A percentile compares a stretch with the other conserved stretches of the same genome.
Conservation (phyloP, 495 filamentous ascomycete genomes). For the Podospora sp. region DNA sequence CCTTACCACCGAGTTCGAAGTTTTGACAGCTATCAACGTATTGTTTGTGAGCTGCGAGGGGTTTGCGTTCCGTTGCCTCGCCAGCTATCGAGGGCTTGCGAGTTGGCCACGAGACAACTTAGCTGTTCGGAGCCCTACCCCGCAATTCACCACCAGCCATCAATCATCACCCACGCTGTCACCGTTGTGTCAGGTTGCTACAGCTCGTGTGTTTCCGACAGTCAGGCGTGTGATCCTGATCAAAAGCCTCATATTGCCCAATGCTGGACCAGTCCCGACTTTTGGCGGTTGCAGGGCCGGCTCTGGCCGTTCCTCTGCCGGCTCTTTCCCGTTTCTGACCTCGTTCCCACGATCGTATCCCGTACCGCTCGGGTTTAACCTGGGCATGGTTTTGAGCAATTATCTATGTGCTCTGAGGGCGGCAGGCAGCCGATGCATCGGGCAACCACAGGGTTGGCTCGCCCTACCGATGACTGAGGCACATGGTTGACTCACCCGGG, state of each 20-base stretch:
- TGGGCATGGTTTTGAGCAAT: neutral
- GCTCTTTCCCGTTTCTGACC: neutral
- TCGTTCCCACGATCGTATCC: neutral
- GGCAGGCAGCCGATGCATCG: neutral
- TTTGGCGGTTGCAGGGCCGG: slow-evolving; percentile 7
- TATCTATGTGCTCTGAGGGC: neutral
- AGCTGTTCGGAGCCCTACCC: slow-evolving; percentile 3
- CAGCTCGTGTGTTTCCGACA: neutral
- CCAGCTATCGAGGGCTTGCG: neutral
- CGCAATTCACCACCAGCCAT: slow-evolving; percentile 10
- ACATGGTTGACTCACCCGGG: slow-evolving; percentile 4
- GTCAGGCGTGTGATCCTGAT: neutral
- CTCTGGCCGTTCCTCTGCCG: neutral
- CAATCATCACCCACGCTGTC: neutral
- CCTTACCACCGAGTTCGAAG: neutral
- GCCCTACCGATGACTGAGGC: slow-evolving; percentile 6
- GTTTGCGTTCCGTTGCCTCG: neutral
- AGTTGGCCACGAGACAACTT: neutral
- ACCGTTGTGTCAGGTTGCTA: neutral
- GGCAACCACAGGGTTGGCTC: neutral
- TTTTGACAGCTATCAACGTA: neutral
- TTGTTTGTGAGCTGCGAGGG: neutral
- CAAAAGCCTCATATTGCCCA: neutral
- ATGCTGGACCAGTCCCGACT: neutral
- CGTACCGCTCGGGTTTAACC: neutral